phyloP scores from a whole-genome alignment of 2,329 filamentous ascomycete genomes.

The Pseudogymnoascus sp. region DNA sequence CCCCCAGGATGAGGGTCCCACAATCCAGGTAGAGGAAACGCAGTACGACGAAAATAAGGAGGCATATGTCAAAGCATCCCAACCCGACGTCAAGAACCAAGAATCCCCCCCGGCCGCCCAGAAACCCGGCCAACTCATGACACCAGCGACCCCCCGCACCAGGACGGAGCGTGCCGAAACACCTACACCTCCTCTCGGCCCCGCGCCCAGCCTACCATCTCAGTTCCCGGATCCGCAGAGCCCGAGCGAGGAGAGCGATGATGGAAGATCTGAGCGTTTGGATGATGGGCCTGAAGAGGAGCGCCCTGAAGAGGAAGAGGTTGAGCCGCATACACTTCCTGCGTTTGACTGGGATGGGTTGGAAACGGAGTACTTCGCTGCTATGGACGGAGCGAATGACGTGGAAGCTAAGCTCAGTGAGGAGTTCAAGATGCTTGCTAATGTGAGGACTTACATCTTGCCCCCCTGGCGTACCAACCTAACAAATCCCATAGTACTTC shows the following conservation, averaged over 20 bases:
- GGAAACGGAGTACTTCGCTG: constrained; percentile 58
- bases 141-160: neutral
- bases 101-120: neutral
- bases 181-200: neutral
- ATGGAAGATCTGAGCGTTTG: neutral
- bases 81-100: neutral
- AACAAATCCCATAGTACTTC: constrained; percentile 56
- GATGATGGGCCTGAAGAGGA: neutral
- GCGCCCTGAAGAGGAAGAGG: neutral
- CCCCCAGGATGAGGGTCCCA: neutral
- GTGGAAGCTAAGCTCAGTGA: constrained; percentile 59
- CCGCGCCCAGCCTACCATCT: neutral
- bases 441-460: constrained; percentile 38
- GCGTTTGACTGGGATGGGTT: constrained; percentile 74
- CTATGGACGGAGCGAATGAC: constrained; percentile 54
- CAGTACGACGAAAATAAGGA: neutral
- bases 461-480: constrained; percentile 12
- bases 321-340: constrained; percentile 18
- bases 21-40: neutral
- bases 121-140: neutral
- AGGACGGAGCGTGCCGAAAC: neutral
- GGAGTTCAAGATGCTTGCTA: constrained; percentile 61
- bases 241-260: neutral
- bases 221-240: neutral
- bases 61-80: neutral